These are phyloP conservation scores for Discostella pseudostelligera DNA, from an alignment of 108 stramenopile genomes.

Conservation along the genomic window DNA sequence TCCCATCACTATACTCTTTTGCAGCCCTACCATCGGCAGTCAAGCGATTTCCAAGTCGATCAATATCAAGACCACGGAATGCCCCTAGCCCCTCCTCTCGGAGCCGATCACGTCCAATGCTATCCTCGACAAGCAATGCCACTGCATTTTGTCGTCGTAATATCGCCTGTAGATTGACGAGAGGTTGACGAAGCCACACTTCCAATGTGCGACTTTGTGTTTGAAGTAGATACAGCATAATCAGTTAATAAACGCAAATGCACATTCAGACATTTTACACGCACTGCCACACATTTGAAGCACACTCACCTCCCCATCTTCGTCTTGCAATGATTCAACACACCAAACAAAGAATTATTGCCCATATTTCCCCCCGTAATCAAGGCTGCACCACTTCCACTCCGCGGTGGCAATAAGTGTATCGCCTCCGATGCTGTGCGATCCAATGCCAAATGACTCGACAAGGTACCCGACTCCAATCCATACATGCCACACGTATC, in stretches of 20 bases:
- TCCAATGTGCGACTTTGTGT: conserved; percentile 46
- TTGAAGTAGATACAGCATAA: no score
- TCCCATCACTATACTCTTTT: conserved; percentile 14
- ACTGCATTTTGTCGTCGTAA: conserved; percentile 71
- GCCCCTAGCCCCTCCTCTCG: conserved; percentile 64
- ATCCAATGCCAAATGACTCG: conserved; percentile 63
- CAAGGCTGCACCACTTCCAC: conserved; percentile 51
- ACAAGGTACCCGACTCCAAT: conserved; percentile 45
- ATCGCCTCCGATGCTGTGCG: conserved; percentile 75
- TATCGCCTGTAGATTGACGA: conserved; percentile 58
- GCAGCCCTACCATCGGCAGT: conserved; percentile 29
- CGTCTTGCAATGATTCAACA: conserved; percentile 70
- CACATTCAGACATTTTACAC: no score
- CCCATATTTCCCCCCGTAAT: conserved; percentile 50
- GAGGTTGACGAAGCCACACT: conserved; percentile 81
- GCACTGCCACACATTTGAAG: not conserved
- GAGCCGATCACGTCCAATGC: conserved; percentile 63
- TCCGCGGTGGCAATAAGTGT: conserved; percentile 72
- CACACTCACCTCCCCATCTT: conserved; percentile 53
- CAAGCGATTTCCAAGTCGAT: conserved; percentile 45
- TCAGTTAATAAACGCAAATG: no score
- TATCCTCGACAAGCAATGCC: conserved; percentile 54
- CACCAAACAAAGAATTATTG: conserved; percentile 71
- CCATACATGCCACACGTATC: conserved; percentile 25
- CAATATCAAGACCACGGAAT: conserved; percentile 55